Evolutionary conservation across 2,329 filamentous ascomycete genomes (phyloP), one percentile per base, ranked within the genome.

Genomic region (Monosporascus sp.): DNA sequence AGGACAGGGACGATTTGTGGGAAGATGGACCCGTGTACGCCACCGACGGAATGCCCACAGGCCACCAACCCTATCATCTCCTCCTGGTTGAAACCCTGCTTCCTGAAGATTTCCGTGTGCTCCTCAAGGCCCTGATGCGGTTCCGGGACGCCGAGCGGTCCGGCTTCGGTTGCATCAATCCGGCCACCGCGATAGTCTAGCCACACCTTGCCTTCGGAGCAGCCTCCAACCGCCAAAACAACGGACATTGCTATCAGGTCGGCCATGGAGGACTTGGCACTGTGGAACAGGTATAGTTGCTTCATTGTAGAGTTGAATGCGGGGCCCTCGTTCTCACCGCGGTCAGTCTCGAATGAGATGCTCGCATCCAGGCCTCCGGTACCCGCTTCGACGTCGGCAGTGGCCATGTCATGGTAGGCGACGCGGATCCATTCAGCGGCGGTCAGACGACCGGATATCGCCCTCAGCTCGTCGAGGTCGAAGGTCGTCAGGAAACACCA

Each of bases 291-390:
- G 56, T 62, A 36, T 63, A 64, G 48, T 61, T 66, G 45, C 65
- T 5, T 14, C 24, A 46, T 46, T 11, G 42, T 46, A 5, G 42
- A 60, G 18, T 67, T 64, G 34, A 66, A 66, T 5, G 63, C 64
- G 18, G 52, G 54, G 11, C 65, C 63, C 42, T 55, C 58, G 47
- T 66, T 66, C 52, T 65, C 63, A 4, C 49, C 60, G 20, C 63
- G 59, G 17, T 15, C 50, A 2, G 62, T 64, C 62, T 67, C 64
- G 50, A 65, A 66, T 8, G 62, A 60, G 39, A 65, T 65, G 46
- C 61, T 64, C 2, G 64, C 64, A 39, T 66, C 65, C n/a, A 67
- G 9, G 2, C 65, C 65, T 7, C 65, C 64, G 2, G 63, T 65
- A 4, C 63, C 64, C 3, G 58, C 58, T 1, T 25, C 48, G 1